phyloP scores from a whole-genome alignment of 164 flowering plant genomes.

The Magnolia changhungtana region DNA sequence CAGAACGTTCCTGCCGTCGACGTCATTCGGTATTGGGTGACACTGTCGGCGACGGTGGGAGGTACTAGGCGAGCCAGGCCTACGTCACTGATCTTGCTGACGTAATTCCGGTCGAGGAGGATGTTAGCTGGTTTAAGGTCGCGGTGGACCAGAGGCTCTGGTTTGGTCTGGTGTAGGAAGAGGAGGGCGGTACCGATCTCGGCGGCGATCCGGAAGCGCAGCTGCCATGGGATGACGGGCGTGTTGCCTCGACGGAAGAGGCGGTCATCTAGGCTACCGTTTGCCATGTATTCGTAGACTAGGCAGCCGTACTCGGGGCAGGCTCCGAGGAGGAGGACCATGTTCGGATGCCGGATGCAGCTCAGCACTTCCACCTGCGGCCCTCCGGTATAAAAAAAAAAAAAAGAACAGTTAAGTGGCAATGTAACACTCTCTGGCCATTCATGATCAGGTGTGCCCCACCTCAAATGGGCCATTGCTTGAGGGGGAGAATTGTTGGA shows the following conservation, averaged over 20 bases:
- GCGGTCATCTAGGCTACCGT: constrained; percentile 72
- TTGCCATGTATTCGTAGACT: constrained; percentile 71
- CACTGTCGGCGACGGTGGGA: constrained; percentile 43
- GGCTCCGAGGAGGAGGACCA: constrained; percentile 84
- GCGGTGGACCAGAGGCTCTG: constrained; percentile 70
- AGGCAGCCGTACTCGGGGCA: constrained; percentile 76
- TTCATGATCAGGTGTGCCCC: too few relatives aligned
- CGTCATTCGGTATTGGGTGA: constrained; percentile 70
- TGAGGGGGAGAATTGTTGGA: too few relatives aligned
- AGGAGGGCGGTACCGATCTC: constrained; percentile 67
- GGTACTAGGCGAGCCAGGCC: constrained; percentile 75
- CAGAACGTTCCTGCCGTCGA: constrained; percentile 80
- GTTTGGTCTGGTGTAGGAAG: constrained; percentile 74
- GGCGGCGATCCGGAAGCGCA: constrained; percentile 58
- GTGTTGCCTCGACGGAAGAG: constrained; percentile 50
- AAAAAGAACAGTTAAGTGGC: not conserved
- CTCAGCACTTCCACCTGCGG: constrained; percentile 69
- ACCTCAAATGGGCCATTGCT: too few relatives aligned
- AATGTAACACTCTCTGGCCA: too few relatives aligned
- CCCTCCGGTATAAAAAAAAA: not conserved
- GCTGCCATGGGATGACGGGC: constrained; percentile 58
- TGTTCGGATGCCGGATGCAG: constrained; percentile 77
- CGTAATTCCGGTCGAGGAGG: constrained; percentile 61
- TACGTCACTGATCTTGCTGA: constrained; percentile 71
- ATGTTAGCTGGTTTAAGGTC: constrained; percentile 72